A percentile compares a stretch with the other conserved stretches of the same genome.
Evolutionary conservation across 2,329 filamentous ascomycete genomes (phyloP).

Genomic region (Claviceps spartinae): DNA sequence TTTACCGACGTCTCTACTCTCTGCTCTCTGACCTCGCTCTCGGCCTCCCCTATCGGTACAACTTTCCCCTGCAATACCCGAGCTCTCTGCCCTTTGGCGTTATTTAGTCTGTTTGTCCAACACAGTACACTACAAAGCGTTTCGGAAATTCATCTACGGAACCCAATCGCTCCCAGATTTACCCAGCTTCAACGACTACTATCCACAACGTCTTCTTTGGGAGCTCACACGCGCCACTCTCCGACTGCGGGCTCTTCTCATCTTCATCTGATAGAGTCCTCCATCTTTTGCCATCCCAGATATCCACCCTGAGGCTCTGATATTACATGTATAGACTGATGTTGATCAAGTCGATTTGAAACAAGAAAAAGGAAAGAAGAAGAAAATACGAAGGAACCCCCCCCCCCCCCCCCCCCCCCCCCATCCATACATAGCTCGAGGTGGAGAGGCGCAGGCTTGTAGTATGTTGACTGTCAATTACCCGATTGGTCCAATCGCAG

Average conservation of each 20-base stretch:
- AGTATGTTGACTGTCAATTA: constrained; percentile 1
- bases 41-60: too few relatives aligned
- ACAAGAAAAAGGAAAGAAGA: too few relatives aligned
- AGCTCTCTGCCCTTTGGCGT: not conserved
- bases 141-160: not conserved
- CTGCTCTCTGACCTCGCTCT: too few relatives aligned
- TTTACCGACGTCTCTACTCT: not conserved
- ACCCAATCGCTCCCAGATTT: not conserved
- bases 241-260: not conserved
- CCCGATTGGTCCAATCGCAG: not conserved
- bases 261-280: not conserved
- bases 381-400: not conserved
- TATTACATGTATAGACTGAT: not conserved
- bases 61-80: too few relatives aligned
- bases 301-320: not conserved
- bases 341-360: not conserved
- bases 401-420: not conserved
- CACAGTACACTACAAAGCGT: not conserved
- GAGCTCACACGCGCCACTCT: not conserved
- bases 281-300: not conserved
- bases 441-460: not conserved
- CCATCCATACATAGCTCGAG: not conserved
- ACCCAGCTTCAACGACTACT: not conserved
- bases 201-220: not conserved
- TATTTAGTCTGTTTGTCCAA: not conserved